These are phyloP conservation scores for Perilla frutescens DNA, from an alignment of 257 asterid genomes.

Conservation along the genomic window DNA sequence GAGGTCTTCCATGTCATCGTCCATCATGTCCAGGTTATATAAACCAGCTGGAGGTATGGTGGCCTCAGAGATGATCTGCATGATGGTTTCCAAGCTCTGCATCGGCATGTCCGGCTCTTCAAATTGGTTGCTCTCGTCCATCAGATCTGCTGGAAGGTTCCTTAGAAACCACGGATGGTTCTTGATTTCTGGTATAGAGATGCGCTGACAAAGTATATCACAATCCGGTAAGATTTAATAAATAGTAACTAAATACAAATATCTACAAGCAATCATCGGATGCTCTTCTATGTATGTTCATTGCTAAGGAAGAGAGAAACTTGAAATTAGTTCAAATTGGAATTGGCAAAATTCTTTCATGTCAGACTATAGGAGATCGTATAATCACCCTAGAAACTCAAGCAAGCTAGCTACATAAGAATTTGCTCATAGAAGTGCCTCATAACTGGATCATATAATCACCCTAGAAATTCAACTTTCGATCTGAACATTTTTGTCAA, in stretches of 20 bases:
- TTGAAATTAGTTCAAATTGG: neutral
- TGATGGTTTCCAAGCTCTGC: conserved; percentile 82
- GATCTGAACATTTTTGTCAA: neutral
- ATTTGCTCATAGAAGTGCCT: conserved; percentile 2
- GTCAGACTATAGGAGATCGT: neutral
- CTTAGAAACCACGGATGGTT: conserved; percentile 80
- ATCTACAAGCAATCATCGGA: conserved; percentile 9
- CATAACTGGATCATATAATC: neutral
- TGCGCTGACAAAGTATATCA: conserved; percentile 60
- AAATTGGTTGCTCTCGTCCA: conserved; percentile 77
- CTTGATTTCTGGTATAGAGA: conserved; percentile 75
- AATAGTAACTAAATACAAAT: neutral
- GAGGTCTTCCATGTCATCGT: conserved; percentile 87
- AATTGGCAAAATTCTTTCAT: neutral
- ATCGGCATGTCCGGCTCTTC: conserved; percentile 91
- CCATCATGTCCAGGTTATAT: conserved; percentile 74
- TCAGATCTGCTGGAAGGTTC: conserved; percentile 89
- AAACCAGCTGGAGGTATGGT: conserved; percentile 88
- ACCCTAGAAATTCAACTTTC: neutral
- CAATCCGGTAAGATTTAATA: neutral
- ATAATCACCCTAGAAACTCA: no score
- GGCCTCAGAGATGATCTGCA: conserved; percentile 95
- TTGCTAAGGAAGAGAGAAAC: conserved; percentile 6
- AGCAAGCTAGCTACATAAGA: neutral
- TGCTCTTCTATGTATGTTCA: neutral